Conservation (phyloP, 306 rosid genomes). For the Castanea crenata region DNA sequence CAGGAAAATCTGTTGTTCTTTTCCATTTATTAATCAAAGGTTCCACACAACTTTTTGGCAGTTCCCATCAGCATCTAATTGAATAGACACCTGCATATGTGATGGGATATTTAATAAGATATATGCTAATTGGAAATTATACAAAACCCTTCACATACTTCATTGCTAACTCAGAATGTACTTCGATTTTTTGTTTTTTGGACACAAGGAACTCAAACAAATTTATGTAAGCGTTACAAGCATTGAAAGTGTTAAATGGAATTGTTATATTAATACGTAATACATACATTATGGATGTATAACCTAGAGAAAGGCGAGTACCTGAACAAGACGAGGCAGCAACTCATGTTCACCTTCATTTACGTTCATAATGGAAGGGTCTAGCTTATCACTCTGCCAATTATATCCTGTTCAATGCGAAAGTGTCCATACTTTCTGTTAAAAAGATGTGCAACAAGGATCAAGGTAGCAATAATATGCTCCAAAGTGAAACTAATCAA, state of each 20-base stretch:
- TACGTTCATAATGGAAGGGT: constrained; percentile 81
- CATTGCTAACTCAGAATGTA: no score
- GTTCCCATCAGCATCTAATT: constrained; percentile 42
- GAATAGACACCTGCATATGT: constrained; percentile 51
- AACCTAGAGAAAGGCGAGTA: neutral
- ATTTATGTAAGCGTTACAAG: no score
- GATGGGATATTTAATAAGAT: no score
- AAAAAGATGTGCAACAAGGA: neutral
- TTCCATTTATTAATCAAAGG: constrained; percentile 44
- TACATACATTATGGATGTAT: no score
- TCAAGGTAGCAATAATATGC: neutral
- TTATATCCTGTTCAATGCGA: constrained; percentile 53
- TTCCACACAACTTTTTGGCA: constrained; percentile 50
- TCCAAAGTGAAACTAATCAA: neutral
- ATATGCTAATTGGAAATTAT: no score
- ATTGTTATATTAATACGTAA: no score
- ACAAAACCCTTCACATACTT: no score
- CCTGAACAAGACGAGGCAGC: constrained; percentile 78
- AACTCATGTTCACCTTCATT: constrained; percentile 43
- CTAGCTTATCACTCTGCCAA: constrained; percentile 72
- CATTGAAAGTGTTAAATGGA: no score
- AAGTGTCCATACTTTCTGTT: neutral
- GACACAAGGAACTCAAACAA: no score
- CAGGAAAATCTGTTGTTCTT: constrained; percentile 77
- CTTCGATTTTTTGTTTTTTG: no score